Evolutionary conservation across 2,329 filamentous ascomycete genomes (phyloP), one percentile per base, ranked within the genome.

Genomic region (Botrytis hyacinthi): DNA sequence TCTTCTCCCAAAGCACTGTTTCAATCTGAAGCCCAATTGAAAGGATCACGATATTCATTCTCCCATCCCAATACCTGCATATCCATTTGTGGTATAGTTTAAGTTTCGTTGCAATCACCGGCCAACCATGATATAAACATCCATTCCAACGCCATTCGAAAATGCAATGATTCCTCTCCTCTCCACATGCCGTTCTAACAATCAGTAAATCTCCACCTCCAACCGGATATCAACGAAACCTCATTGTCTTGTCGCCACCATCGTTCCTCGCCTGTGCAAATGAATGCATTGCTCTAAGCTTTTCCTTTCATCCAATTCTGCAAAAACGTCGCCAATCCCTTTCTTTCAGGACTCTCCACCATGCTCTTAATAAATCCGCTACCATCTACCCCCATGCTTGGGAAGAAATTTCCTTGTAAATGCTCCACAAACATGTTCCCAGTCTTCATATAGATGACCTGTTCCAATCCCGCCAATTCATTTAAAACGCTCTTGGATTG

Each of bases 401-500:
- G 86, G 77, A 95, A 89, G 73, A 94, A 87, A 2, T 85, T 84
- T 26, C 85, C 84, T 77, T 90, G 89, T 65, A 95, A 82, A 78
- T 92, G 88, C 74, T 88, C 87, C 37, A 95, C 87, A 81, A 97
- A 98, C 73, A 89, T 87, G 70, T 92, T 89, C 40, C 96, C 96
- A 20, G 93, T 95, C 85, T 98, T 98, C 77, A 89, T 87, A 81
- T 98, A 95, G 75, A 99, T 96, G 51, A 89, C 91, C 83, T 96
- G 94, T 83, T 99, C 94, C 74, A 99, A 84, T 4, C 87, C 89
- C 4, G 94, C 94, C 75, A 97, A 94, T 84, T 99, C 96, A 72
- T 90, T 91, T 57, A 99, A 87, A 1, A 98, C 93, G 82, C 95
- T 92, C 81, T 92, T 93, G 48, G 93, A 93, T 84, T 97, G 94